Conservation (phyloP, 106 monocot genomes). For the Dioscorea dumetorum region DNA sequence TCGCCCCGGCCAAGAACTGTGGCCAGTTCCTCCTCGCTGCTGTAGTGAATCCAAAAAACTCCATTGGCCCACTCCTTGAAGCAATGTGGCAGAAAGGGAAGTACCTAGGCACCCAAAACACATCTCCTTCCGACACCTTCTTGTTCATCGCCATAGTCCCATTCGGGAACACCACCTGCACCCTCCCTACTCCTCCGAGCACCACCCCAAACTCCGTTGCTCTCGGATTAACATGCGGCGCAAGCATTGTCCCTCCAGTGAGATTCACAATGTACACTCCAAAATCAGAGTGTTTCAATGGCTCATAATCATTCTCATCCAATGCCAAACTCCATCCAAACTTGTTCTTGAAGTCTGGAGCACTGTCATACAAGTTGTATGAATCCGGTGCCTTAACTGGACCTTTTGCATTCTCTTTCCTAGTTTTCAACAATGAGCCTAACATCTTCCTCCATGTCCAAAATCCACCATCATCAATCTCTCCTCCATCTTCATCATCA, state of each 20-base stretch:
- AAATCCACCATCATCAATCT: neutral
- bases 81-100: conserved; percentile 92
- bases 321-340: conserved; percentile 66
- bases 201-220: conserved; percentile 84
- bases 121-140: conserved; percentile 60
- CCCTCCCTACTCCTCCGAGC: conserved; percentile 41
- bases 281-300: conserved; percentile 50
- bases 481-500: conserved; percentile 14
- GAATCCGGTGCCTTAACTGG: conserved; percentile 39
- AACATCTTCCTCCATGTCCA: conserved; percentile 49
- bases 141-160: conserved; percentile 77
- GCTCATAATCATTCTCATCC: conserved; percentile 49
- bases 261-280: conserved; percentile 74
- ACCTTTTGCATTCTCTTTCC: neutral
- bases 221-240: conserved; percentile 75
- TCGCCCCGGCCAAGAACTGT: conserved; percentile 65
- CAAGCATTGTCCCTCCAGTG: conserved; percentile 83
- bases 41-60: conserved; percentile 87
- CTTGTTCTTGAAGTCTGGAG: conserved; percentile 52
- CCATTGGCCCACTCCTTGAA: conserved; percentile 46
- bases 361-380: conserved; percentile 61
- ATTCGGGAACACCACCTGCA: conserved; percentile 79
- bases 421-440: conserved; percentile 10
- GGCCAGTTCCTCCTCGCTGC: conserved; percentile 61
- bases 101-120: conserved; percentile 72